Base-by-base conservation (phyloP, 1,139 yeast species). In the Pichia sp. region DNA sequence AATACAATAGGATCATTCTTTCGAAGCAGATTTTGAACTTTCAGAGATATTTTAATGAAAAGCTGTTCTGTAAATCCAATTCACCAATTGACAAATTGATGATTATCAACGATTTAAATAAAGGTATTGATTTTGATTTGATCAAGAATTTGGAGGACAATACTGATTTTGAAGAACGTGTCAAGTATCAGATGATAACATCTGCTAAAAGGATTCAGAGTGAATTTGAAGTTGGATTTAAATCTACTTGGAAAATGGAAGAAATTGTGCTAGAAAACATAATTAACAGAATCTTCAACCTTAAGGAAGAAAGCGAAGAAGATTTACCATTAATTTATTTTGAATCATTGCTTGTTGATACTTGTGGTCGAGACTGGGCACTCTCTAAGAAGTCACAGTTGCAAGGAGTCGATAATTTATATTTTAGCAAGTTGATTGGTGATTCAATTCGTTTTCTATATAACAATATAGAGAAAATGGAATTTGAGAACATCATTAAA, bases 351-450 rank as follows among this genome's bases (percentile, higher is more conserved):
- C 69, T 94, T 49, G 87, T 88, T 39, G 88, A 92, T 53, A 86
- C 95, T 44, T 92, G 98, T 65, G 79, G 83, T 3, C 53, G 62
- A 40, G 64, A 61, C 44, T 54, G 78, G 73, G 48, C 57, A 4
- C 43, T 52, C 8, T 50, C 54, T 37, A 49, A 45, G 27, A 51
- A 54, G 39, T 44, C 49, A 16, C 43, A 49, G 4, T 44, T 46
- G 2, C 41, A 47, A 38, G 44, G 55, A 4, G 49, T 49, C 33
- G 86, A 92, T 3, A 85, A 81, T 52, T 88, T 95, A 1, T 49
- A 60, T 4, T 82, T 90, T 60, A 97, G 97, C 1, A 97, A 97
- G 3, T 95, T 90, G 0, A 79, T 94, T 61, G 98, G 97, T 39
- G 78, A 97, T 53, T 95, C 96, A 2, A 82, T 94, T 54, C 75